A percentile compares a stretch with the other conserved stretches of the same genome.
phyloP scores from a whole-genome alignment of 1,284 basidiomycete species.

The Ustilago esculenta region DNA sequence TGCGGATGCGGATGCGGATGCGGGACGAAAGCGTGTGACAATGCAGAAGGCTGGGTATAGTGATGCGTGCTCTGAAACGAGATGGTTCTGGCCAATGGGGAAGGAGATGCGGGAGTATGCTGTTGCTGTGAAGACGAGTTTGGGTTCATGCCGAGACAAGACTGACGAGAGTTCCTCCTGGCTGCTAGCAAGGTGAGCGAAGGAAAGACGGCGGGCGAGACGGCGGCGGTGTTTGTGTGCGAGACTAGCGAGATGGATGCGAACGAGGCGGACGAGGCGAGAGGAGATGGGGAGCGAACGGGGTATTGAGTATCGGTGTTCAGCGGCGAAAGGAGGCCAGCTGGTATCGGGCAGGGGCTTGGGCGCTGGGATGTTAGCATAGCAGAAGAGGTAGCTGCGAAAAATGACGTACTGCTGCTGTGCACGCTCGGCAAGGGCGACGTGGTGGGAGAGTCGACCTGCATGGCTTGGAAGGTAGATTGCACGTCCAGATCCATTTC shows the following conservation, averaged over 20 bases:
- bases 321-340: constrained; percentile 5
- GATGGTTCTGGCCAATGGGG: constrained; percentile 13
- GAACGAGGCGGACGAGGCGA: no score
- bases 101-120: constrained; percentile 10
- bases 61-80: constrained; percentile 7
- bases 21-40: no score
- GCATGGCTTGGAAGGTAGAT: constrained; percentile 35
- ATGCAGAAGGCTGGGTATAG: constrained; percentile 10
- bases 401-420: no score
- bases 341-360: constrained; percentile 4
- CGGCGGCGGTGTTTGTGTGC: neutral
- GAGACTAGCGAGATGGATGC: neutral
- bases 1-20: constrained; percentile 6
- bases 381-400: no score
- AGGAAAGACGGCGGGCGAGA: constrained; percentile 13
- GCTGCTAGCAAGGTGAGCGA: constrained; percentile 8
- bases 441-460: constrained; percentile 29
- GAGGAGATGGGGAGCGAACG: constrained; percentile 6
- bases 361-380: no score
- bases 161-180: constrained; percentile 10
- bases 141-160: neutral
- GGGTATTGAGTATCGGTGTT: constrained; percentile 22
- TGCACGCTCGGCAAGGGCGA: constrained; percentile 9
- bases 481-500: constrained; percentile 39
- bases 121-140: constrained; percentile 1